Percentiles rank a stretch among this genome's conserved stretches.
These are phyloP conservation scores for Inga oerstediana DNA, from an alignment of 306 rosid species.

Conservation along the genomic window DNA sequence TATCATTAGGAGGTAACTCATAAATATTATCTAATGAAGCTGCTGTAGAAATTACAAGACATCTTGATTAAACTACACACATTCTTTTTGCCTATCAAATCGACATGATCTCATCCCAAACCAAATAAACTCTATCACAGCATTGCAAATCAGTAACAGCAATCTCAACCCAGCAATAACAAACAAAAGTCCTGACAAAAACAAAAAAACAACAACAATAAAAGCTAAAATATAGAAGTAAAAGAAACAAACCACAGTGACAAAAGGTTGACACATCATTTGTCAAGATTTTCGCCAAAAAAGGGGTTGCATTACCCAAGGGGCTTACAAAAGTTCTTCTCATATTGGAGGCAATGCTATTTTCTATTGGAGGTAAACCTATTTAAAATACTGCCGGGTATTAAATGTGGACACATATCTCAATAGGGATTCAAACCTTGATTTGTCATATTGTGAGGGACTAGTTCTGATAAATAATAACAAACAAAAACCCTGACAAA, in stretches of 20 bases:
- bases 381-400: no score
- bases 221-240: background rate
- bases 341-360: no score
- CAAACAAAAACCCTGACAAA: background rate
- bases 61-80: background rate
- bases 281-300: background rate
- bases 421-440: no score
- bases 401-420: no score
- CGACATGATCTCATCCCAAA: background rate
- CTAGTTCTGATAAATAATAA: background rate
- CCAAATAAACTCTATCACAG: background rate
- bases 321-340: no score
- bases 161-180: background rate
- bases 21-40: background rate
- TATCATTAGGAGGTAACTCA: background rate
- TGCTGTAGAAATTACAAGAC: background rate
- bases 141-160: background rate
- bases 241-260: background rate
- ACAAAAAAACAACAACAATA: background rate
- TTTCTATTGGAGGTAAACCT: no score
- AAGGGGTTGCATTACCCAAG: background rate
- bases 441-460: no score
- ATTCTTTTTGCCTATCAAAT: background rate
- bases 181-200: background rate
- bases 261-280: background rate